Evolutionary conservation across 345 rosid genomes (phyloP), one percentile per base, ranked within the genome.

Genomic region (Acer saccharum): DNA sequence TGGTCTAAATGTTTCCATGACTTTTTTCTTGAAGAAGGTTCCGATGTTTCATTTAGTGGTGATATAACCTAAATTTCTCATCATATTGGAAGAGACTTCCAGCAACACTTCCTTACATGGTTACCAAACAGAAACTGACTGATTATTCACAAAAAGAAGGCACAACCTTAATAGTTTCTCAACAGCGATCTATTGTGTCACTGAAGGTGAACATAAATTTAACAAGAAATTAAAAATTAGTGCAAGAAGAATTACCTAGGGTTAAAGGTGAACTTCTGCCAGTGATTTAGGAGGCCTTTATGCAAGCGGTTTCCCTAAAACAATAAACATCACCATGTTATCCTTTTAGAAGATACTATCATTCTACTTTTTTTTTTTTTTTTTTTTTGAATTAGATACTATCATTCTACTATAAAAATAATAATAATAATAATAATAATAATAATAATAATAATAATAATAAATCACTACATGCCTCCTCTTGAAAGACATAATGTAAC

Each of bases 261-360:
- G 86, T 94, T 96, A 88, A 94, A 91, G 39, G 95, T 91, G 87
- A 94, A 94, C 85, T 91, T 96, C 87, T 94, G 95, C 98, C 98
- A 91, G 85, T 94, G 98, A 84, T 82, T 94, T 83, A 94, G 84
- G 77, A 97, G 89, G 80, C 91, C 94, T 84, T 91, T 93, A 78
- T 93, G 89, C 74, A 94, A 83, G 83, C 93, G 89, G 48, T 89
- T 92, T 81, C 99, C 98, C 98, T 94, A 77, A 27, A 83, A 84
- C 25, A 81, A 77, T 7, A 29, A 23, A 81, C 20, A 58, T 10
- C 46, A 60, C 65, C 54, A 71, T 68, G 11, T 69, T 63, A 76
- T 32, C 32, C 20, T 17, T 72, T 7, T 41, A 67, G 60, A 35
- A 17, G 48, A 41, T 35, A 43, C 41, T 3, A 13, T 9, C 14